Conservation (phyloP, 106 monocot genomes). For the Vanilla planifolia region DNA sequence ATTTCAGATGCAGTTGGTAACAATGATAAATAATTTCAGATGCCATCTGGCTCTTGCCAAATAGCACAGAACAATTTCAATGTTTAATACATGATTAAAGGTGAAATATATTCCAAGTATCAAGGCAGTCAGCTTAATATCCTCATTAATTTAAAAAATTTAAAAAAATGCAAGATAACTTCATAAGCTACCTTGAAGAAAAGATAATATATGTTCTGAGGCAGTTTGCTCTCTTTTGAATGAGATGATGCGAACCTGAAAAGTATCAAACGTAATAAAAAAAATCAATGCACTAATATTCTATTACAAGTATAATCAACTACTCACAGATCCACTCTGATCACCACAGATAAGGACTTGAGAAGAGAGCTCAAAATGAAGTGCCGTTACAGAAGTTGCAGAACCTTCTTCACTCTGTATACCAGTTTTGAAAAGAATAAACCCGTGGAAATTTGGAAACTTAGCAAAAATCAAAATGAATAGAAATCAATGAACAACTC, state of each 20-base stretch:
- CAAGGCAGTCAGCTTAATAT: conserved; percentile 1
- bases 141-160: no score
- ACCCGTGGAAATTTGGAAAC: not conserved
- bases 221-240: conserved; percentile 45
- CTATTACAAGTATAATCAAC: not conserved
- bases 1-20: no score
- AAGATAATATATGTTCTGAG: conserved; percentile 47
- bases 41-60: no score
- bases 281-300: not conserved
- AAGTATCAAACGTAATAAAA: conserved; percentile 6
- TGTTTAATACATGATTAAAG: no score
- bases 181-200: conserved; percentile 57
- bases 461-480: not conserved
- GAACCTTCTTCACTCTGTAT: conserved; percentile 40
- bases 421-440: conserved; percentile 13
- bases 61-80: no score
- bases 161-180: not conserved
- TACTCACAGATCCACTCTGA: conserved; percentile 57
- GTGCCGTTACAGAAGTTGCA: conserved; percentile 47
- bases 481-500: conserved; percentile 1
- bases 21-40: no score
- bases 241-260: conserved; percentile 58
- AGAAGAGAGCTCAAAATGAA: conserved; percentile 60
- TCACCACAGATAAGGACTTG: conserved; percentile 58
- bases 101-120: not conserved